phyloP scores from a whole-genome alignment of 192 early-diverging fungal genomes.

The Chytriomyces sp. region DNA sequence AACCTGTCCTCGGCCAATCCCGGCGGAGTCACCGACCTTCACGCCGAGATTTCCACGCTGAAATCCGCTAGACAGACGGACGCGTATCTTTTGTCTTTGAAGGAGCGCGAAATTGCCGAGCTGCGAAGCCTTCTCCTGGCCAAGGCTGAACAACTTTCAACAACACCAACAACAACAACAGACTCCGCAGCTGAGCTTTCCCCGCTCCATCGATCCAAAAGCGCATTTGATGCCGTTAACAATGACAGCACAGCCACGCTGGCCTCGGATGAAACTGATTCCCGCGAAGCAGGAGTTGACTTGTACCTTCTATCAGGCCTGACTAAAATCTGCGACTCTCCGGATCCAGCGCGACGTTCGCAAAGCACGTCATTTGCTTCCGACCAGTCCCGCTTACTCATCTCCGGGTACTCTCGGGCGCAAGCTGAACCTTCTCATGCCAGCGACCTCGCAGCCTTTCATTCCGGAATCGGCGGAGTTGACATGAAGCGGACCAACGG shows the following conservation, averaged over 20 bases:
- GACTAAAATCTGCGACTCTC: constrained; percentile 30
- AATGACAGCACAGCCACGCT: constrained; percentile 30
- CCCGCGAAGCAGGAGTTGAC: not conserved
- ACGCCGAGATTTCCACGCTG: constrained; percentile 40
- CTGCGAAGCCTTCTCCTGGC: constrained; percentile 31
- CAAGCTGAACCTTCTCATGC: not conserved
- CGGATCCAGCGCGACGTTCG: not conserved
- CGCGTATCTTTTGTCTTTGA: constrained; percentile 39
- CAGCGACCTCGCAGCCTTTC: not conserved
- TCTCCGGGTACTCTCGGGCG: not conserved
- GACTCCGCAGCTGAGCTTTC: not conserved
- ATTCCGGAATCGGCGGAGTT: not conserved
- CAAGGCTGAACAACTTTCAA: not conserved
- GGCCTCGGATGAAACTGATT: not conserved
- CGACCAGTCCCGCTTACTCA: not conserved
- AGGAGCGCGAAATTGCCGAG: constrained; percentile 46
- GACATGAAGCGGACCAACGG: constrained; percentile 13
- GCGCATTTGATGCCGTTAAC: not conserved
- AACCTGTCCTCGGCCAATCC: too few species aligned
- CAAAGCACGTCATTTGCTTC: not conserved
- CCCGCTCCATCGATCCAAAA: not conserved
- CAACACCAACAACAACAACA: not conserved
- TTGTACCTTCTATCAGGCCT: constrained; percentile 1
- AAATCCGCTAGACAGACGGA: constrained; percentile 42
- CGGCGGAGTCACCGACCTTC: constrained; percentile 7